Percentiles rank a stretch among this genome's conserved stretches.
Evolutionary conservation across 2,329 filamentous ascomycete species (phyloP).

Genomic region (Blastomyces parvus): DNA sequence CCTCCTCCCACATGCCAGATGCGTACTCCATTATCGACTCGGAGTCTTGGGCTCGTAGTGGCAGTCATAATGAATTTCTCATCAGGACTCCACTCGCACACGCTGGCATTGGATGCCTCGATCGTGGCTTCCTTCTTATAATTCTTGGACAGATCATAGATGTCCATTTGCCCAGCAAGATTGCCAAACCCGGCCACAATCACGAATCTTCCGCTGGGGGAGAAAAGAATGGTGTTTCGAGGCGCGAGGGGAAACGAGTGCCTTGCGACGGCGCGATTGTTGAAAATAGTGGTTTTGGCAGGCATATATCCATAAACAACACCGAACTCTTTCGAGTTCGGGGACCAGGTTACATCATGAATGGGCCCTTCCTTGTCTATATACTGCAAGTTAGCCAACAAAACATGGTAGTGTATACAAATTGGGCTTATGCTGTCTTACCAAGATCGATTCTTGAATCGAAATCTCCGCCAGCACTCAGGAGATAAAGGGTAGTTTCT

Average conservation of each 20-base stretch:
- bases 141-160: conserved; percentile 92
- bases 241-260: conserved; percentile 81
- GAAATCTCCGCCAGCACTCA: conserved; percentile 83
- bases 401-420: neutral
- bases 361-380: conserved; percentile 93
- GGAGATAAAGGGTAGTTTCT: conserved; percentile 91
- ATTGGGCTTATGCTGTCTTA: conserved; percentile 25
- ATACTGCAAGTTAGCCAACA: conserved; percentile 12
- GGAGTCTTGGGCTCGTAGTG: conserved; percentile 89
- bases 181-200: conserved; percentile 96
- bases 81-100: conserved; percentile 96
- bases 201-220: conserved; percentile 84
- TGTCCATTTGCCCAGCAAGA: conserved; percentile 91
- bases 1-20: conserved; percentile 85
- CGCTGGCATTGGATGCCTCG: conserved; percentile 87
- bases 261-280: conserved; percentile 68
- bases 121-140: conserved; percentile 88
- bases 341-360: conserved; percentile 96
- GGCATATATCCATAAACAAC: conserved; percentile 98
- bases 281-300: conserved; percentile 98
- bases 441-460: conserved; percentile 78
- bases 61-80: conserved; percentile 92
- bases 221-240: conserved; percentile 92
- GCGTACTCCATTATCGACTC: conserved; percentile 93
- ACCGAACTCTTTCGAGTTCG: conserved; percentile 94